These are phyloP conservation scores for Pseudocercospora fijiensis DNA, from an alignment of 2,329 filamentous ascomycete genomes.

Conservation along the genomic window DNA sequence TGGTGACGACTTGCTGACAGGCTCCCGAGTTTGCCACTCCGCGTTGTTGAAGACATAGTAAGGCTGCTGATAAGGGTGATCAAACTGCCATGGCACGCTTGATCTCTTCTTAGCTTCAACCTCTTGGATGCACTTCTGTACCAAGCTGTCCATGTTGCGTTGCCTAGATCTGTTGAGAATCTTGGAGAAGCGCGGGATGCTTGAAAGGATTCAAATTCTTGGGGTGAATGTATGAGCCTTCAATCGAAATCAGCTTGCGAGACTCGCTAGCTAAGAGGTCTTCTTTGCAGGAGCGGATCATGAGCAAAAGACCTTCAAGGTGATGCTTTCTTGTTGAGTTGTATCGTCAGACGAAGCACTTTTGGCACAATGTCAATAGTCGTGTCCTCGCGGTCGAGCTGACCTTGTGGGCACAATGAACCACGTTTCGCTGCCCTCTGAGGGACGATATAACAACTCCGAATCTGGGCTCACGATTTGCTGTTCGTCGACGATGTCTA, in stretches of 20 bases:
- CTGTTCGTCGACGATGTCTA: no score
- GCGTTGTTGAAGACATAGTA: conserved; percentile 18
- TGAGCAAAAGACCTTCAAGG: background rate
- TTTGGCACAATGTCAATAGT: background rate
- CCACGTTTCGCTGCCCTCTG: no score
- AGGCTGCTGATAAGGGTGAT: conserved; percentile 28
- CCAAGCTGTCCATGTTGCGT: conserved; percentile 22
- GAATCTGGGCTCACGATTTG: background rate
- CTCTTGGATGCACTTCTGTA: conserved; percentile 19
- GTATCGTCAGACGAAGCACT: background rate
- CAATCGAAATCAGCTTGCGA: background rate
- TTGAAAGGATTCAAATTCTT: background rate
- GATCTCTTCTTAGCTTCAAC: conserved; percentile 22
- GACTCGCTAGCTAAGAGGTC: background rate
- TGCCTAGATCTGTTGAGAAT: background rate
- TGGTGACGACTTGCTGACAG: background rate
- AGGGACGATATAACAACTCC: background rate
- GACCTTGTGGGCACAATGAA: no score
- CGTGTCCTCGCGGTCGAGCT: background rate
- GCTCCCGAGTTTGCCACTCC: conserved; percentile 20
- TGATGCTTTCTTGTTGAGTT: background rate
- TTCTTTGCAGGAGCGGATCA: background rate
- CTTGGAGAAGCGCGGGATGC: background rate
- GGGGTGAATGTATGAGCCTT: background rate
- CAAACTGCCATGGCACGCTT: conserved; percentile 28